Conservation (phyloP, 1,139 yeast genomes). For the Magnusiomyces paraingens region DNA sequence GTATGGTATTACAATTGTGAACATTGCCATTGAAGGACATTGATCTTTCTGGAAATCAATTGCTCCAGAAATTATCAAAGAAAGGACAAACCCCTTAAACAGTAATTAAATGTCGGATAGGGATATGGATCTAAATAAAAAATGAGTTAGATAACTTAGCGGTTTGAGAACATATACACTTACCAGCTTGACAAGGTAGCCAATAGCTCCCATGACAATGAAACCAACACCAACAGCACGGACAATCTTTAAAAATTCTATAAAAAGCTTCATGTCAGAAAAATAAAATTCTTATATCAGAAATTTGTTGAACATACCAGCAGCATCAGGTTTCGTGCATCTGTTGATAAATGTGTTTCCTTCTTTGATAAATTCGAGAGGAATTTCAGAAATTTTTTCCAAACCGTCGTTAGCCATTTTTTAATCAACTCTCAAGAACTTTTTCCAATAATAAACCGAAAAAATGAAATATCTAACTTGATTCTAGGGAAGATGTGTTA, state of each 20-base stretch:
- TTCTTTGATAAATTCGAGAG: conserved; percentile 85
- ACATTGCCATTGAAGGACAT: no score
- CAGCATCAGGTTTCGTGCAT: conserved; percentile 88
- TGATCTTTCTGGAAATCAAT: no score
- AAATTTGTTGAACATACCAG: conserved; percentile 43
- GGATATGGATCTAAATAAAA: conserved; percentile 58
- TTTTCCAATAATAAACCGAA: background rate
- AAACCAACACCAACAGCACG: conserved; percentile 97
- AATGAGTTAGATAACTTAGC: background rate
- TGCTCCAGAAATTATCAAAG: background rate
- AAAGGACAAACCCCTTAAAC: conserved; percentile 43
- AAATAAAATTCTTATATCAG: background rate
- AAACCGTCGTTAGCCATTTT: conserved; percentile 34
- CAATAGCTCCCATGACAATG: conserved; percentile 95
- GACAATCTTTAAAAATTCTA: conserved; percentile 79
- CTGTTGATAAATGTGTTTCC: conserved; percentile 82
- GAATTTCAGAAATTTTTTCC: conserved; percentile 83
- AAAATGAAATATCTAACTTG: background rate
- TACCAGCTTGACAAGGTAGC: conserved; percentile 82
- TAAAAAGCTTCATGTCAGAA: background rate
- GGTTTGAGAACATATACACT: conserved; percentile 18
- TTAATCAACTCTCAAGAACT: background rate
- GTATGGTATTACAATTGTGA: no score
- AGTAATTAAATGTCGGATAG: conserved; percentile 87
- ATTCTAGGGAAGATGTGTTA: background rate